Evolutionary conservation across 139 green algal species (phyloP).

Genomic region (Astrephomene gubernaculifera): DNA sequence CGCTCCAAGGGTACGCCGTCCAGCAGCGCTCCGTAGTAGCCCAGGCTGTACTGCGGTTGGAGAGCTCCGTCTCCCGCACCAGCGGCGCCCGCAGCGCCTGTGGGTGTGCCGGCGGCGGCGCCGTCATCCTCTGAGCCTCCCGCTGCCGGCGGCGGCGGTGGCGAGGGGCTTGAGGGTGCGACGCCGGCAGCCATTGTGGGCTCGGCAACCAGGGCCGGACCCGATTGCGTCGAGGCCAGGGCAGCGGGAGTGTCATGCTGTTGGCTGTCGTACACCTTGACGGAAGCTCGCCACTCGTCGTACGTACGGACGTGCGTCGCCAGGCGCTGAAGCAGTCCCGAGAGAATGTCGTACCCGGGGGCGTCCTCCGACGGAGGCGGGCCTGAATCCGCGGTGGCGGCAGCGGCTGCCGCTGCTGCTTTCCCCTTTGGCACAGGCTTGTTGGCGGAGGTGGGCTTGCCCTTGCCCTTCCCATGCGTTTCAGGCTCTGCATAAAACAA

Average conservation of each 20-base stretch:
- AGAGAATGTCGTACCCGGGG: conserved; percentile 50
- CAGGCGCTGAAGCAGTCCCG: conserved; percentile 35
- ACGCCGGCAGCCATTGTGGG: background rate
- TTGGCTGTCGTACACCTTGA: conserved; percentile 54
- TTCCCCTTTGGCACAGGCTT: conserved; percentile 38
- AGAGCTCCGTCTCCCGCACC: background rate
- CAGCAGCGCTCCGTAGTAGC: conserved; percentile 59
- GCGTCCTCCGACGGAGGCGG: conserved; percentile 37
- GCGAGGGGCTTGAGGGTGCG: too few species aligned
- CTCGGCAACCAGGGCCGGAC: background rate
- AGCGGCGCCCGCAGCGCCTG: background rate
- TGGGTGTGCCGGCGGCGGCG: conserved; percentile 10
- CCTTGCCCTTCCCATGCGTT: background rate
- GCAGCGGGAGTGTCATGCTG: background rate
- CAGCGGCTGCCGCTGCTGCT: conserved; percentile 23
- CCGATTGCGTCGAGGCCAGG: background rate
- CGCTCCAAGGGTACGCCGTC: conserved; percentile 60
- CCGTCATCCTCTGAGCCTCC: background rate
- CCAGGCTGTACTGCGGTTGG: conserved; percentile 20
- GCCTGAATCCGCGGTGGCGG: background rate
- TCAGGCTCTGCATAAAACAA: background rate
- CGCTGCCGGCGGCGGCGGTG: background rate
- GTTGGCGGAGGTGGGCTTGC: conserved; percentile 11
- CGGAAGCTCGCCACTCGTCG: conserved; percentile 56
- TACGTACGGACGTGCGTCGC: conserved; percentile 49